Evolutionary conservation across 148 eudicot species (phyloP).

Genomic region (Camellia sinensis): DNA sequence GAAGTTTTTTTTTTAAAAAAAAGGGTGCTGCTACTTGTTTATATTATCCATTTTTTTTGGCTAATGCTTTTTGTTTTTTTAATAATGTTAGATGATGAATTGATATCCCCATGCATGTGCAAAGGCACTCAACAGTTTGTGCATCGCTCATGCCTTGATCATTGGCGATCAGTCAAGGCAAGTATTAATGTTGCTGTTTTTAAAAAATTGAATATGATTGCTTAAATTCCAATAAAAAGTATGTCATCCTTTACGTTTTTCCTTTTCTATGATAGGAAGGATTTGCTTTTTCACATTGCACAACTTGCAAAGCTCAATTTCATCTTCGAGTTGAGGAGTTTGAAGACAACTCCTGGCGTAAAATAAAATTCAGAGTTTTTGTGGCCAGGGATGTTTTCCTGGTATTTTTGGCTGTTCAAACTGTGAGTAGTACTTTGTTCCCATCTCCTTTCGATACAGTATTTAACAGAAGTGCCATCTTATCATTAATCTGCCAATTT

Average conservation of each 20-base stretch:
- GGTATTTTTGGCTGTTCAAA: constrained; percentile 81
- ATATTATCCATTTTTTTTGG: background rate
- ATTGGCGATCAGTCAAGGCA: constrained; percentile 96
- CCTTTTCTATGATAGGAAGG: constrained; percentile 59
- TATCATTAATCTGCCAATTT: background rate
- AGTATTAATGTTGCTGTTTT: constrained; percentile 18
- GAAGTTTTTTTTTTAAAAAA: background rate
- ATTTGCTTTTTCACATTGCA: constrained; percentile 93
- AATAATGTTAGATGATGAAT: constrained; percentile 58
- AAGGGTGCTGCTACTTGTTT: background rate
- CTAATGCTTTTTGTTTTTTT: constrained; percentile 11
- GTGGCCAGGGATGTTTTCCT: constrained; percentile 89
- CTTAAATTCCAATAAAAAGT: background rate
- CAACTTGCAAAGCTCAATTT: constrained; percentile 94
- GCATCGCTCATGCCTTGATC: constrained; percentile 93
- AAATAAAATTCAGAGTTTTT: constrained; percentile 77
- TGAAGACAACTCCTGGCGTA: constrained; percentile 83
- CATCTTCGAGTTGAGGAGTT: constrained; percentile 62
- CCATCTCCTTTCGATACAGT: background rate
- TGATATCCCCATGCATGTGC: constrained; percentile 98
- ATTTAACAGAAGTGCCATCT: background rate
- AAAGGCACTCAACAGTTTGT: constrained; percentile 96
- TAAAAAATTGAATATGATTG: constrained; percentile 1
- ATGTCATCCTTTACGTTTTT: background rate
- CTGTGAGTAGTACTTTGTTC: constrained; percentile 49